Base-by-base conservation (phyloP, 441 rosid genomes). In the Sinapis alba region DNA sequence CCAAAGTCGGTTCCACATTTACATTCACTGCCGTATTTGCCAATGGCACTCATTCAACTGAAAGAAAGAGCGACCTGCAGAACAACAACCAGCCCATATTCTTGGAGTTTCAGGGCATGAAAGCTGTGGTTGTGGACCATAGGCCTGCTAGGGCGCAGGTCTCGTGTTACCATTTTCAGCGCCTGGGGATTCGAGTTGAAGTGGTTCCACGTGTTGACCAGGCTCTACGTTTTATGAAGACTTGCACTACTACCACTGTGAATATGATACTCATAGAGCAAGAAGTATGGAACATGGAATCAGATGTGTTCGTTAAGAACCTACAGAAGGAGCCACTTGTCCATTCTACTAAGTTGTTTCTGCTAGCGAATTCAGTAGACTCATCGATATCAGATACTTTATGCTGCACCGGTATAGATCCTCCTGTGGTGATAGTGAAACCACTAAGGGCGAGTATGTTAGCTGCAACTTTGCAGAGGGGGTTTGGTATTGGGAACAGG, bases 391-490 rank as follows among this genome's bases (percentile, higher is more conserved):
- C 71, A 68, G 67, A 66, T 58, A 30, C 20, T 58, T 27, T 43
- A 65, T 12, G 56, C 38, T n/a, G n/a, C n/a, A 75, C 82, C 6
- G 81, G 80, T 66, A 73, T 73, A 71, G 69, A 71, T 71, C 68
- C 77, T 63, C 90, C 87, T 7, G 58, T 76, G 53, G 71, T 88
- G 59, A 87, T 94, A 72, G 84, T 81, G 87, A 94, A 94, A 85
- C 99, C 99, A 28, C 65, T 90, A 62, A 87, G 97, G 81, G 90
- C 90, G 50, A 89, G 96, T 73, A 87, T 92, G 97, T 68, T 94
- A 72, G 97, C 94, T n/a, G 93, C 90, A 51, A 84, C 94, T 65
- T 79, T 94, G 41, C 92, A 88, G 73, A 82, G 89, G 67, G 93
- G 80, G 74, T 85, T 91, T 88, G 96, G 93, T 71, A 80, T 87